phyloP scores from a whole-genome alignment of 2,329 filamentous ascomycete species.

The Botryotinia calthae region DNA sequence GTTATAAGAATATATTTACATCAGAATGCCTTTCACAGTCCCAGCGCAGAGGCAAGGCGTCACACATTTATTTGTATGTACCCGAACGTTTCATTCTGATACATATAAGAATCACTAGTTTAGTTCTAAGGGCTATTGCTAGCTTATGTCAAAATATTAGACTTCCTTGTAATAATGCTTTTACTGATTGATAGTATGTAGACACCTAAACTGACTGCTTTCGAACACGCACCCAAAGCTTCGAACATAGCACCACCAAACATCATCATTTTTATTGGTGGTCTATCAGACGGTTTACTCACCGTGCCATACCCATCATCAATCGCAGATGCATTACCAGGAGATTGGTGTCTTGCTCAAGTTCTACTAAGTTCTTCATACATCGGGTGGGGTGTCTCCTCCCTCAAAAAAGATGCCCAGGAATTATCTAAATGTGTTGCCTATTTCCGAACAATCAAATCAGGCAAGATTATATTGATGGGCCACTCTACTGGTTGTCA shows the following conservation, averaged over 20 bases:
- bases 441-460: constrained; percentile 46
- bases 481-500: constrained; percentile 69
- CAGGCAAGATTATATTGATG: constrained; percentile 61
- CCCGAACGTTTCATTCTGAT: background rate
- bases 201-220: constrained; percentile 37
- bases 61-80: constrained; percentile 26
- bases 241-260: constrained; percentile 38
- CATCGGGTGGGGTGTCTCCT: constrained; percentile 44
- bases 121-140: background rate
- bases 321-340: constrained; percentile 39
- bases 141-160: background rate
- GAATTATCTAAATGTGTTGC: constrained; percentile 49
- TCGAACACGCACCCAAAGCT: constrained; percentile 35
- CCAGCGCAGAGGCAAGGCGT: constrained; percentile 22
- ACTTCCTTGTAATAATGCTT: background rate
- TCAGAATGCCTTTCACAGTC: constrained; percentile 1
- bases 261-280: constrained; percentile 53
- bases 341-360: constrained; percentile 48
- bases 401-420: constrained; percentile 47
- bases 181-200: constrained; percentile 21
- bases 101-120: background rate
- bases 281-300: constrained; percentile 52
- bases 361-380: constrained; percentile 45
- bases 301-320: constrained; percentile 48
- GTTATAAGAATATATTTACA: background rate